These are phyloP conservation scores for Ilyonectria robusta DNA, from an alignment of 2,329 filamentous ascomycete genomes.

Conservation along the genomic window DNA sequence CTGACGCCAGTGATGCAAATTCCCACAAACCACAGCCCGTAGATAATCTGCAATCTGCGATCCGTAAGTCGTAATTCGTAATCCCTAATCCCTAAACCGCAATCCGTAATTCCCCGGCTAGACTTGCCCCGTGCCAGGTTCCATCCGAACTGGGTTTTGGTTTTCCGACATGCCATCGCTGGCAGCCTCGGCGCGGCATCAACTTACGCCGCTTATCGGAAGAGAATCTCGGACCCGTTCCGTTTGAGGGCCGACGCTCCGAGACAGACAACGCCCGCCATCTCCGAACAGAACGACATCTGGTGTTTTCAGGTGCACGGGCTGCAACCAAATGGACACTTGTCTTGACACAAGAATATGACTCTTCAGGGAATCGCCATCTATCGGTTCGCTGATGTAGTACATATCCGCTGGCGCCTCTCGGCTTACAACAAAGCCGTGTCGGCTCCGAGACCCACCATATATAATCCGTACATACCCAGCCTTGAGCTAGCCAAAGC, in stretches of 20 bases:
- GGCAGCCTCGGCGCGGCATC: neutral
- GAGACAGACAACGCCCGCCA: neutral
- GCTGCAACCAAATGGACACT: neutral
- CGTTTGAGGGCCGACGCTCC: neutral
- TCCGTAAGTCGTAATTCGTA: too few species aligned
- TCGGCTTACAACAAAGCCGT: constrained; percentile 43
- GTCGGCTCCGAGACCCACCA: constrained; percentile 49
- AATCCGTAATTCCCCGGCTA: neutral
- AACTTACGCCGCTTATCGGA: neutral
- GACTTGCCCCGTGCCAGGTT: constrained; percentile 11
- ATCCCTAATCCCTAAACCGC: too few species aligned
- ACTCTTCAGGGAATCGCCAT: neutral
- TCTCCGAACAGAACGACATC: neutral
- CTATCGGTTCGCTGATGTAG: too few species aligned
- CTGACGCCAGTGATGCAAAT: constrained; percentile 1
- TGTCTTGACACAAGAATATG: neutral
- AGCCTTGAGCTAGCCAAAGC: constrained; percentile 49
- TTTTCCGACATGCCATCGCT: neutral
- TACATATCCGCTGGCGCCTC: too few species aligned
- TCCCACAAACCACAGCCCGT: too few species aligned
- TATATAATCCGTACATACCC: constrained; percentile 34
- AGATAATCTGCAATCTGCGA: too few species aligned
- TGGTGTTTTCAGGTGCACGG: constrained; percentile 2
- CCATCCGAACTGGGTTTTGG: constrained; percentile 19
- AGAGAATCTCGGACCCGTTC: neutral